phyloP scores from a whole-genome alignment of 2,329 filamentous ascomycete genomes.

The Rutstroemia sp. region DNA sequence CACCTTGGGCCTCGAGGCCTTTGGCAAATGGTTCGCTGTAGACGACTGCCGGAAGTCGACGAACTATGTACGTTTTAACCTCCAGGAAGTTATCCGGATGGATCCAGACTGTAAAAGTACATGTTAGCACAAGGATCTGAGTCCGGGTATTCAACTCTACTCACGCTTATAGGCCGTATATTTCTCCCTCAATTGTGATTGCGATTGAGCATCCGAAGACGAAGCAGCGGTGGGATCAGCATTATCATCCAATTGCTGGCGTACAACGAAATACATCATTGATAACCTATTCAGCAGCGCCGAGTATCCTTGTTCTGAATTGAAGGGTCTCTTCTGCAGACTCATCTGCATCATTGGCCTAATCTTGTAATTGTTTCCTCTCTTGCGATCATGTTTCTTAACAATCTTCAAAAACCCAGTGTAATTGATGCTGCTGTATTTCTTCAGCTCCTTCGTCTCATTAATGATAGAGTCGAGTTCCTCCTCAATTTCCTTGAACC shows the following conservation, averaged over 20 bases:
- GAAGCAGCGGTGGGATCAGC: constrained; percentile 33
- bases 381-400: constrained; percentile 97
- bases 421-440: constrained; percentile 94
- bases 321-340: constrained; percentile 83
- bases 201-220: constrained; percentile 36
- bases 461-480: constrained; percentile 85
- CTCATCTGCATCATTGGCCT: constrained; percentile 87
- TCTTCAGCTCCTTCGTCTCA: constrained; percentile 88
- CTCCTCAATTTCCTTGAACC: constrained; percentile 62
- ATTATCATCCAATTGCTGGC: constrained; percentile 66
- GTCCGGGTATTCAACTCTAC: constrained; percentile 25
- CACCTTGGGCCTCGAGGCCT: constrained; percentile 68
- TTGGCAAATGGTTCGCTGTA: constrained; percentile 86
- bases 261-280: constrained; percentile 91
- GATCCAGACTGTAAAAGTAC: constrained; percentile 64
- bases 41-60: constrained; percentile 81
- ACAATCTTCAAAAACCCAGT: constrained; percentile 96
- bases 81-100: constrained; percentile 93
- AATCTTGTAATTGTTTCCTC: constrained; percentile 79
- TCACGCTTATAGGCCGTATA: constrained; percentile 84
- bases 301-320: constrained; percentile 83
- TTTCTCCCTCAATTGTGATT: constrained; percentile 57
- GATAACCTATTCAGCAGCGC: constrained; percentile 86
- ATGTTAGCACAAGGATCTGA: constrained; percentile 27
- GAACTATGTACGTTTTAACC: constrained; percentile 91